These are phyloP conservation scores for Mycena venus DNA, from an alignment of 768 basidiomycete species.

Conservation along the genomic window DNA sequence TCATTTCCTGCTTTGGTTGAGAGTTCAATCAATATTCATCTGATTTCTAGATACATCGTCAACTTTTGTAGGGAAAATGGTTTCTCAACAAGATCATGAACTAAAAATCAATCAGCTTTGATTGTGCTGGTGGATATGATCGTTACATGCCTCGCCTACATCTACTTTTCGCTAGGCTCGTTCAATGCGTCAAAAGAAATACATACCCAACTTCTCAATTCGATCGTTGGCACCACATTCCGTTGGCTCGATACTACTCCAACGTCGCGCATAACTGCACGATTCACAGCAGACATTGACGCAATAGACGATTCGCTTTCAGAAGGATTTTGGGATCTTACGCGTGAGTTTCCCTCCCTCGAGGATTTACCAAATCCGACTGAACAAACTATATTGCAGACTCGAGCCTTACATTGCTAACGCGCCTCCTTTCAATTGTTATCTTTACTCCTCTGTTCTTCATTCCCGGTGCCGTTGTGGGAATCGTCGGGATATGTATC, in stretches of 20 bases:
- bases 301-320: constrained; percentile 63
- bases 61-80: not conserved
- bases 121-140: constrained; percentile 48
- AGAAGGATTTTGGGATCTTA: constrained; percentile 37
- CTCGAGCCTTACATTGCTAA: constrained; percentile 49
- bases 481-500: constrained; percentile 56
- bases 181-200: constrained; percentile 68
- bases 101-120: constrained; percentile 31
- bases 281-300: constrained; percentile 77
- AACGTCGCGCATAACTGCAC: constrained; percentile 68
- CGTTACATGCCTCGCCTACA: constrained; percentile 48
- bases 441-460: constrained; percentile 61
- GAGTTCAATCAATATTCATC: too few species aligned
- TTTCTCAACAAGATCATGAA: not conserved
- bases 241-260: constrained; percentile 67
- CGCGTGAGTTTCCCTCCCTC: constrained; percentile 41
- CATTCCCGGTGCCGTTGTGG: constrained; percentile 57
- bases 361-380: not conserved
- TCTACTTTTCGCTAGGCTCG: constrained; percentile 61
- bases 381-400: constrained; percentile 18
- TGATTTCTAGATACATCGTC: constrained; percentile 2
- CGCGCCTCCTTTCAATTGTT: constrained; percentile 59
- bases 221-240: constrained; percentile 68
- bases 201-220: constrained; percentile 63
- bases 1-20: constrained; percentile 9